Percentiles rank a stretch among this genome's conserved stretches.
Evolutionary conservation across 495 filamentous ascomycete genomes (phyloP).

Genomic region (Xylaria acuta): DNA sequence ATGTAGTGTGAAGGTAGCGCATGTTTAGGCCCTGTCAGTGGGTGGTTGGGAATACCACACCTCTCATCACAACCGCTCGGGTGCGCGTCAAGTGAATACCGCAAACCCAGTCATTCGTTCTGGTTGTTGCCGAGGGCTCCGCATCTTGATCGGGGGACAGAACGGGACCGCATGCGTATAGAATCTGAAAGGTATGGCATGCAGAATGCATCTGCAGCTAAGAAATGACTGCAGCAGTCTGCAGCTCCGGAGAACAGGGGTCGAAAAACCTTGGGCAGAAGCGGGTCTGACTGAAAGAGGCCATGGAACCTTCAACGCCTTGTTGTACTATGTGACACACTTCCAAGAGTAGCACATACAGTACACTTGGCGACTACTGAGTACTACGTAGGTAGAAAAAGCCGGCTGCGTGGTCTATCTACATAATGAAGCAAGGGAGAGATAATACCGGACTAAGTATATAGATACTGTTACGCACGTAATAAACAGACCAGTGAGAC

Average conservation of each 20-base stretch:
- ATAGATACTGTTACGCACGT: background rate
- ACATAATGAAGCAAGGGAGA: background rate
- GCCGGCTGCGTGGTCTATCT: background rate
- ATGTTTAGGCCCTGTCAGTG: constrained; percentile 18
- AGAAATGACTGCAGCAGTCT: constrained; percentile 28
- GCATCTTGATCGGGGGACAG: constrained; percentile 25
- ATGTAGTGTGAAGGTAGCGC: constrained; percentile 15
- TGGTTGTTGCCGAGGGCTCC: constrained; percentile 28
- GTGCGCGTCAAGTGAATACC: background rate
- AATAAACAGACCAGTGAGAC: no score
- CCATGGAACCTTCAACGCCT: background rate
- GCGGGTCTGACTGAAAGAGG: background rate
- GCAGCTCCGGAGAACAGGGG: constrained; percentile 24
- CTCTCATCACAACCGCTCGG: background rate
- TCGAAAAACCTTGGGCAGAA: constrained; percentile 11
- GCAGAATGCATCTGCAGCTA: constrained; percentile 32
- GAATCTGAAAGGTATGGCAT: constrained; percentile 31
- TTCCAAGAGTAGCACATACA: background rate
- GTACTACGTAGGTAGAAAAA: background rate
- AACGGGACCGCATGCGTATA: constrained; percentile 26
- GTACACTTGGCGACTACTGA: no score
- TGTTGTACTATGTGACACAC: background rate
- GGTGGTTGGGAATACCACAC: constrained; percentile 28
- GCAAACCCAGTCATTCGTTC: constrained; percentile 20
- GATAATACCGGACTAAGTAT: background rate